Percentiles rank a stretch among this genome's conserved stretches.
These are phyloP conservation scores for Apiospora phragmitis DNA, from an alignment of 2,329 filamentous ascomycete genomes.

Conservation along the genomic window DNA sequence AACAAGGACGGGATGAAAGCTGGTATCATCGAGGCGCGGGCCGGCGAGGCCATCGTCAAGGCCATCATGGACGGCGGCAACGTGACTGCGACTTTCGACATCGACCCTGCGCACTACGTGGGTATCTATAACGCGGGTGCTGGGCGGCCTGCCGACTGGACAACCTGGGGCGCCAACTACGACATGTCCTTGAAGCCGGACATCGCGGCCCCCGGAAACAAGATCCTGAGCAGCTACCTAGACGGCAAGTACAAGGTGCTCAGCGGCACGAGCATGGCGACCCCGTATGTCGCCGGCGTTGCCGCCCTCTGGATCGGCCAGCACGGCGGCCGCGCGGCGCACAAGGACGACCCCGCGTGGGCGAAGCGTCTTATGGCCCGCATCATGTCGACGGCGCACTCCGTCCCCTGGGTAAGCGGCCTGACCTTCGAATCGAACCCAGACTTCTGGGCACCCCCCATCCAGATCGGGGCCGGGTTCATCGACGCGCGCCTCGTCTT, in stretches of 20 bases:
- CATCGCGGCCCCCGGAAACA: constrained; percentile 35
- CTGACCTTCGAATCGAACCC: constrained; percentile 10
- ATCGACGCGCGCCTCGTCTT: constrained; percentile 38
- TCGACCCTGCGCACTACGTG: constrained; percentile 19
- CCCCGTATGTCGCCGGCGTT: constrained; percentile 37
- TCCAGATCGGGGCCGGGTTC: constrained; percentile 41
- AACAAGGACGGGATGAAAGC: neutral
- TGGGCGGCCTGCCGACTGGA: constrained; percentile 28
- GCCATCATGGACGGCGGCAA: constrained; percentile 25
- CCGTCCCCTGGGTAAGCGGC: constrained; percentile 29
- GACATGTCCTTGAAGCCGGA: constrained; percentile 38
- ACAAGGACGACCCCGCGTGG: constrained; percentile 24
- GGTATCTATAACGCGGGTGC: constrained; percentile 22
- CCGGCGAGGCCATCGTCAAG: constrained; percentile 28
- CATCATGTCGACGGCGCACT: constrained; percentile 31
- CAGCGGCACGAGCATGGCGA: constrained; percentile 47
- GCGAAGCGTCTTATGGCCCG: constrained; percentile 24
- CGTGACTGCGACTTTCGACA: constrained; percentile 32
- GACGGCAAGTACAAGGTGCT: constrained; percentile 31
- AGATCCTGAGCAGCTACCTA: constrained; percentile 42
- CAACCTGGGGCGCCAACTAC: constrained; percentile 40
- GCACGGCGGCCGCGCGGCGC: constrained; percentile 24
- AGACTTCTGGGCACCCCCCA: constrained; percentile 33
- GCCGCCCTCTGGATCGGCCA: constrained; percentile 29
- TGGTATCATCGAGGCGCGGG: neutral